Base-by-base conservation (phyloP, 176 grass and related monocot species). In the Metroxylon sagu region DNA sequence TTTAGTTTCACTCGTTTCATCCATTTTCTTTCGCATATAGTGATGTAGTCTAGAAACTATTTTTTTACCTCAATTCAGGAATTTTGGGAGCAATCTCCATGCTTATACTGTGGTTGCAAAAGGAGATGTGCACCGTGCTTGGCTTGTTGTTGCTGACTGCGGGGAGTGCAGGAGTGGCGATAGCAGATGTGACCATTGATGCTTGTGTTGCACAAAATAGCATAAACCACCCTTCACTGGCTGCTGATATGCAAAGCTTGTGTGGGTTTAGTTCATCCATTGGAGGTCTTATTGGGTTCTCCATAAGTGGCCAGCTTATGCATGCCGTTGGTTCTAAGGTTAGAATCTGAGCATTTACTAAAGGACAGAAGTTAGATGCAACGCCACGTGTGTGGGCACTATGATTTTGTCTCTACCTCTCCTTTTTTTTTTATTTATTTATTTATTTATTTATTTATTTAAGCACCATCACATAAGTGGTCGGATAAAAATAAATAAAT, bases 171-270 rank as follows among this genome's bases (percentile, higher is more conserved):
- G 81, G 81, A 1, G 81, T 82, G 0, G 92, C 92, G 0, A 77
- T 97, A 55, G 83, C 80, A 19, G 83, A 90, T 77, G 87, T 90
- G 57, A 88, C 92, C 0, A 72, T 97, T 25, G 92, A 97, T 60
- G 81, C 92, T 0, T 63, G 89, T 57, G 83, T 97, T 56, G 92
- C 75, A 14, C 67, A 90, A 68, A 87, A 90, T 14, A 88, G 84
- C 76, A 82, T 85, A 39, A 77, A 31, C 5, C 72, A 97, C 25
- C 86, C 84, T 48, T 64, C 74, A 5, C 78, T 97, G 25, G 77
- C 80, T 18, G 50, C 92, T 10, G 78, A 96, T 26, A 88, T 96
- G 81, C 80, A 80, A 43, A 90, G 86, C 75, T 19, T 96, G 55
- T 96, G 86, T 49, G 84, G 83, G 52, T 77, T 90, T 16, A 82